A percentile compares a stretch with the other conserved stretches of the same genome.
These are phyloP conservation scores for Populus deltoides DNA, from an alignment of 345 rosid genomes.

Conservation along the genomic window DNA sequence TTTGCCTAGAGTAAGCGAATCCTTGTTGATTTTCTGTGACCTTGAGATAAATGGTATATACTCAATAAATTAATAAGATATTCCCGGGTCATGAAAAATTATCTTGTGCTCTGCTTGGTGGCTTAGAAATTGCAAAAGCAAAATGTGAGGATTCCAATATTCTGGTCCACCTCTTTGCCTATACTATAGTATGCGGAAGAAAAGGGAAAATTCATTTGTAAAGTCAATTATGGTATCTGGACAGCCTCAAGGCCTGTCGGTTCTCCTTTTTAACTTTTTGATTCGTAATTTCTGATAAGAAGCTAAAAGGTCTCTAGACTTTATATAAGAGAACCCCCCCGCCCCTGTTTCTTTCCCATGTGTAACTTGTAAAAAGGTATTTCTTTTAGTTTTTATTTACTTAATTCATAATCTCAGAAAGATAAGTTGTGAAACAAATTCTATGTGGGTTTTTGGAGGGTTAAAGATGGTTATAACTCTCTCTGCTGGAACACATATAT, in stretches of 20 bases:
- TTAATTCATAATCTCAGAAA: no score
- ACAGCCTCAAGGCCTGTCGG: not conserved
- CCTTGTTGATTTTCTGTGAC: not conserved
- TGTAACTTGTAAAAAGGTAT: not conserved
- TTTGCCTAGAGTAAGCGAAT: not conserved
- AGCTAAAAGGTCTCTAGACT: constrained; percentile 7
- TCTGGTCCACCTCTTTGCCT: constrained; percentile 18
- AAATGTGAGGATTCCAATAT: constrained; percentile 20
- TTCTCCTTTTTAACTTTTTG: not conserved
- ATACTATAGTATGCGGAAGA: not conserved
- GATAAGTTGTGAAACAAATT: not conserved
- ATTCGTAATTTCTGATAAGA: constrained; percentile 3
- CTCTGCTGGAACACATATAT: not conserved
- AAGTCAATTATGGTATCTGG: not conserved
- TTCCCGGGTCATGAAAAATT: not conserved
- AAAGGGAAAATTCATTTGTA: not conserved
- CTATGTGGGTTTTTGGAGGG: not conserved
- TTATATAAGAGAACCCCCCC: constrained; percentile 1
- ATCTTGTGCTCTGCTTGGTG: constrained; percentile 1
- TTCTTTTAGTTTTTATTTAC: not conserved
- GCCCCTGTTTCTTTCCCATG: not conserved
- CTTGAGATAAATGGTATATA: not conserved
- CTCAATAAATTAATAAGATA: not conserved
- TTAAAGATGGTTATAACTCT: not conserved
- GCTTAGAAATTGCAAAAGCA: not conserved